Evolutionary conservation across 805 yeast genomes (phyloP).

Genomic region (Schwanniomyces pseudopolymorphus): DNA sequence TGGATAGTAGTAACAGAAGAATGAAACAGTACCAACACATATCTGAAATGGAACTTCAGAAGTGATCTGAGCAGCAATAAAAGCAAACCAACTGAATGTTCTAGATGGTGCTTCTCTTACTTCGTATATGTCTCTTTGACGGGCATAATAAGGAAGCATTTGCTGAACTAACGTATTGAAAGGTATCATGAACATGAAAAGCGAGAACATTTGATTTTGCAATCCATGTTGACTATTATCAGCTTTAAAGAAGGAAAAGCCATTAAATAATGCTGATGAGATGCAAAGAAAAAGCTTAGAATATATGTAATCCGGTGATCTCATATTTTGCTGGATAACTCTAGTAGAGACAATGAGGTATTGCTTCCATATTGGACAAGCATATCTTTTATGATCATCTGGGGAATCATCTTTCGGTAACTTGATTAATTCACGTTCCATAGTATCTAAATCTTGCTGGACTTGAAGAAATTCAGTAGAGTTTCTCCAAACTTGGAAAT

Average conservation of each 20-base stretch:
- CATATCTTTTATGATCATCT: slow-evolving; percentile 28
- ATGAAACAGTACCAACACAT: slow-evolving; percentile 40
- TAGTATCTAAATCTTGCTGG: slow-evolving; percentile 54
- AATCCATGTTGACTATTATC: slow-evolving; percentile 51
- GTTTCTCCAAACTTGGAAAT: slow-evolving; percentile 72
- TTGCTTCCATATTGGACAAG: slow-evolving; percentile 27
- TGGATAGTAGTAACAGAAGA: slow-evolving; percentile 63
- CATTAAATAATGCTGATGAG: slow-evolving; percentile 61
- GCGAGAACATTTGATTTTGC: slow-evolving; percentile 66
- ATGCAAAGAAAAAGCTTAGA: slow-evolving; percentile 59
- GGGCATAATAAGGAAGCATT: slow-evolving; percentile 43
- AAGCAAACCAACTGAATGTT: slow-evolving; percentile 44
- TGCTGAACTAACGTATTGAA: slow-evolving; percentile 42
- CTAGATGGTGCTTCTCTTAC: slow-evolving; percentile 46
- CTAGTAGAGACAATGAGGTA: slow-evolving; percentile 29
- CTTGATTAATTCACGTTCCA: slow-evolving; percentile 57
- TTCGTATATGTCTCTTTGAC: slow-evolving; percentile 46
- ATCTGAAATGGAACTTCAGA: slow-evolving; percentile 51
- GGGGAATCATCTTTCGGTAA: slow-evolving; percentile 24
- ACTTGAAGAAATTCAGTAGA: slow-evolving; percentile 63
- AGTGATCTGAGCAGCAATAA: slow-evolving; percentile 38
- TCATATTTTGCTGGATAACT: slow-evolving; percentile 40
- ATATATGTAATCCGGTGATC: slow-evolving; percentile 62
- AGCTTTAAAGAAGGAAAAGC: slow-evolving; percentile 71
- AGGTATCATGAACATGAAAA: slow-evolving; percentile 45